Conservation (phyloP, 305 asterid species). For the Rubia peregrina region DNA sequence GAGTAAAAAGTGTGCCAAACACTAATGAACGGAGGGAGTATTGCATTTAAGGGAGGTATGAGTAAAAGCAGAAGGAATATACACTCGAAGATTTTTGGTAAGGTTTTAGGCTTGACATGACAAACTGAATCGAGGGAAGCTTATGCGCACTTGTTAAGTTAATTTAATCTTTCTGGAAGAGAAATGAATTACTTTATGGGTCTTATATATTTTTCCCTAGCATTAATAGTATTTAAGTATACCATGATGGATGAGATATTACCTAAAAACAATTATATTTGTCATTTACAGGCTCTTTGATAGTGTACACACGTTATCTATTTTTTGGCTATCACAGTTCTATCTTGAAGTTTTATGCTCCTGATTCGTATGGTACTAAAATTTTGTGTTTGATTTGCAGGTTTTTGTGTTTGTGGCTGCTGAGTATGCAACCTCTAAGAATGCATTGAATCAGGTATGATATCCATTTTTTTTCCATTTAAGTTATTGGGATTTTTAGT, state of each 20-base stretch:
- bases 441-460: constrained; percentile 70
- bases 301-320: background rate
- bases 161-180: background rate
- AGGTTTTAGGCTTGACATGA: background rate
- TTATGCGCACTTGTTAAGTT: background rate
- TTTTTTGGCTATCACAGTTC: background rate
- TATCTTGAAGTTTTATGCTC: background rate
- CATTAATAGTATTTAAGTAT: background rate
- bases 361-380: background rate
- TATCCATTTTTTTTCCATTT: constrained; percentile 4
- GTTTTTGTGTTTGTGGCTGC: constrained; percentile 93
- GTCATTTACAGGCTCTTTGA: background rate
- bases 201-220: background rate
- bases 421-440: constrained; percentile 80
- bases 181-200: background rate
- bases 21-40: too few relatives aligned
- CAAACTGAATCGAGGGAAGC: background rate
- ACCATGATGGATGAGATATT: background rate
- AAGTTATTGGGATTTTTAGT: background rate
- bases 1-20: too few relatives aligned
- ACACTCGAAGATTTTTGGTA: background rate
- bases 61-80: too few relatives aligned
- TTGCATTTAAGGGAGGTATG: too few relatives aligned
- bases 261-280: background rate
- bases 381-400: constrained; percentile 33